Base-by-base conservation (phyloP, 768 basidiomycete species). In the Mrakia hoshinonis region DNA sequence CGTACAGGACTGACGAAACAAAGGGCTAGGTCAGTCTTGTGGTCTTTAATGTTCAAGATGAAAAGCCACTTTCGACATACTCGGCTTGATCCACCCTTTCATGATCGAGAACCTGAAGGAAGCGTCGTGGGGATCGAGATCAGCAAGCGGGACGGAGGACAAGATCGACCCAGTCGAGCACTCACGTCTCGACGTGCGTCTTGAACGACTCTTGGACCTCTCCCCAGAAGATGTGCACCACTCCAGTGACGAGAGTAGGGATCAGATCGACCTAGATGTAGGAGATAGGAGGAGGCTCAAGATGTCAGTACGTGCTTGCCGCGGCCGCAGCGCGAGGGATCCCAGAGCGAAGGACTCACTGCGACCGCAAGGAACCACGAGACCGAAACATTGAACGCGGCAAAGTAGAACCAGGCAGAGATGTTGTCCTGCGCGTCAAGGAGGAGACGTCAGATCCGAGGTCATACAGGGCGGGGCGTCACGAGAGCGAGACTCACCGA, bases 301-400 rank as follows among this genome's bases (percentile, higher is more conserved):
- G 24, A 46, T 26, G 64, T 51, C 20, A 13, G 39, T 4, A 46
- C 46, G 58, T 20, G 58, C 36, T 31, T 15, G 12, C 13, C 13
- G 20, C 7, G 34, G 34, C 61, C 39, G 61, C 20, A n/a, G 39
- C 6, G 26, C 55, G 55, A 22, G 38, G 26, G 36, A 18, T 15
- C 20, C 9, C 51, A 26, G 38, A 64, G 43, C n/a, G n/a, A 15
- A 1, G 26, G 43, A 66, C 64, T 18, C 26, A 66, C 64, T 15
- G 87, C 80, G 80, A 89, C 81, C 24, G 87, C 90, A 43, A 91
- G 85, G 73, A 83, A 87, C 89, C 89, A 91, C 3, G 89, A 90
- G 65, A 90, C 83, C 70, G 89, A 81, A 65, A 90, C 81, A 77
- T 91, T 90, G 48, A 87, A 84, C 5, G 89, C 90, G 9, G 85